Evolutionary conservation across 176 grass and related monocot species (phyloP).

Genomic region (Oryza coarctata): DNA sequence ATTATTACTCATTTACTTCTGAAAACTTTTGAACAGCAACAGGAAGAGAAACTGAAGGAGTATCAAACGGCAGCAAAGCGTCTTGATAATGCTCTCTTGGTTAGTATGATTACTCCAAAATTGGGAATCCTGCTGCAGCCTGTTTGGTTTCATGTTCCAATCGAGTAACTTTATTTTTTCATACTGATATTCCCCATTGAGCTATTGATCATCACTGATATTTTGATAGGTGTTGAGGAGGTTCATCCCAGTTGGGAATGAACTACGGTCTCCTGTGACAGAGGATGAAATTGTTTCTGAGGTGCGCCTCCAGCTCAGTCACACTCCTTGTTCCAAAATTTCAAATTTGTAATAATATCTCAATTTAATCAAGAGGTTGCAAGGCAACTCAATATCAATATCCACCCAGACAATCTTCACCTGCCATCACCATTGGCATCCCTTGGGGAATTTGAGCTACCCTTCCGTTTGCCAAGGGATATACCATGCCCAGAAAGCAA

Average conservation of each 20-base stretch:
- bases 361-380: conserved; percentile 52
- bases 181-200: not conserved
- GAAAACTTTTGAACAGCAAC: conserved; percentile 38
- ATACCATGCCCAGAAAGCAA: conserved; percentile 80
- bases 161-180: not conserved
- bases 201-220: not conserved
- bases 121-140: not conserved
- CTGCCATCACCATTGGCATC: conserved; percentile 56
- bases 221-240: conserved; percentile 68
- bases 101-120: conserved; percentile 43
- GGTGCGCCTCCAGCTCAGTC: conserved; percentile 36
- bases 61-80: conserved; percentile 77
- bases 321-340: not conserved
- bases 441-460: conserved; percentile 81
- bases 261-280: conserved; percentile 59
- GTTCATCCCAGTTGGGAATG: conserved; percentile 65
- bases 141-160: conserved; percentile 12
- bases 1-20: conserved; percentile 33
- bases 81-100: conserved; percentile 75
- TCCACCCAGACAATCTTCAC: conserved; percentile 83
- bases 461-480: conserved; percentile 70
- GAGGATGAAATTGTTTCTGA: conserved; percentile 87
- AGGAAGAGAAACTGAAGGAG: conserved; percentile 71
- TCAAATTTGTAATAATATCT: not conserved
- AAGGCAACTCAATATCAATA: conserved; percentile 72